Conservation (phyloP, 202 grass and related monocot species). For the Zizania palustris region DNA sequence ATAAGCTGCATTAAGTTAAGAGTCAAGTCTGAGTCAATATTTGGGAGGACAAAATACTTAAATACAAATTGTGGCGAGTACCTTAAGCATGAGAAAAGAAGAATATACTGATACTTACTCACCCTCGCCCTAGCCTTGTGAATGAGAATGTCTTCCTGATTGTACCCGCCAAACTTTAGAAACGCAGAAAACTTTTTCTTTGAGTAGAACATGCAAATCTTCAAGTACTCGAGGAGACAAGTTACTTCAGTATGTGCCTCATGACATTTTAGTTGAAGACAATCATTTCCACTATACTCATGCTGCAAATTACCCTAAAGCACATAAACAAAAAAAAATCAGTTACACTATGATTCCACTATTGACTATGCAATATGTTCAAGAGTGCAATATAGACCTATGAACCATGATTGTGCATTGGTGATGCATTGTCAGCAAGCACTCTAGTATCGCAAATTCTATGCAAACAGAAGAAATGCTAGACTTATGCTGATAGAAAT, state of each 20-base stretch:
- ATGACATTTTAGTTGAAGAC: slow-evolving; percentile 67
- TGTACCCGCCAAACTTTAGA: slow-evolving; percentile 70
- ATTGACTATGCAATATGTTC: slow-evolving; percentile 2
- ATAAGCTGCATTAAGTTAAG: slow-evolving; percentile 65
- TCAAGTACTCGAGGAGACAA: slow-evolving; percentile 65
- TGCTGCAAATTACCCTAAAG: slow-evolving; percentile 68
- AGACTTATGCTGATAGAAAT: neutral
- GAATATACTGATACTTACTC: slow-evolving; percentile 60
- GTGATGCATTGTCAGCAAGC: neutral
- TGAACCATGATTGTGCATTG: neutral
- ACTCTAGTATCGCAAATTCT: neutral
- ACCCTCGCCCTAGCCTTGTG: slow-evolving; percentile 78
- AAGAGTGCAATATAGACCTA: slow-evolving; percentile 1
- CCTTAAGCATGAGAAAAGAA: slow-evolving; percentile 14
- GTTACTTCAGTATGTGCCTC: slow-evolving; percentile 57
- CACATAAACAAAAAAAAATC: slow-evolving; percentile 5
- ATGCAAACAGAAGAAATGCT: neutral
- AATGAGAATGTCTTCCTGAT: slow-evolving; percentile 70
- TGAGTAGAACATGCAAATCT: slow-evolving; percentile 88
- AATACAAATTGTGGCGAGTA: slow-evolving; percentile 11
- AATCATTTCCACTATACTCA: slow-evolving; percentile 68
- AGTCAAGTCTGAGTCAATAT: slow-evolving; percentile 31
- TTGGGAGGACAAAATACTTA: neutral
- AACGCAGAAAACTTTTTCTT: slow-evolving; percentile 75
- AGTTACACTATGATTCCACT: slow-evolving; percentile 1